Evolutionary conservation across 768 basidiomycete species (phyloP).

Genomic region (Boletus rufocinnamomeus): DNA sequence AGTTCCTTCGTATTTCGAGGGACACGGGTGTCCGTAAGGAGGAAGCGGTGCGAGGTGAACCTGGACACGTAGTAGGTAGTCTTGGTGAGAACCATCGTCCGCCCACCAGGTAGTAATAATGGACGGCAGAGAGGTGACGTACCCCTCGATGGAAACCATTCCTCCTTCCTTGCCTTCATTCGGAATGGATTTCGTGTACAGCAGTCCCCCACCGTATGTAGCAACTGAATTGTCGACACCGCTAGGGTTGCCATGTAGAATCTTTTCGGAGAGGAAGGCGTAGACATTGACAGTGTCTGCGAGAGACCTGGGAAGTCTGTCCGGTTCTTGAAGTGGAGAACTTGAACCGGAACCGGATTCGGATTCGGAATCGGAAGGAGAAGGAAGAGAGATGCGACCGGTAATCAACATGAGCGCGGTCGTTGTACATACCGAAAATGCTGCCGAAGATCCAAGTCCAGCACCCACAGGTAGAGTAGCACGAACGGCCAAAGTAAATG

Average conservation of each 20-base stretch:
- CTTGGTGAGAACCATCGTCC: slow-evolving; percentile 6
- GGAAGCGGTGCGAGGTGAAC: slow-evolving; percentile 87
- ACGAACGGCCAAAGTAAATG: slow-evolving; percentile 79
- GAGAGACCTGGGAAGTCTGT: slow-evolving; percentile 59
- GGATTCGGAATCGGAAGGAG: slow-evolving; percentile 28
- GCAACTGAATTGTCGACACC: slow-evolving; percentile 97
- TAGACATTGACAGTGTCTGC: slow-evolving; percentile 88
- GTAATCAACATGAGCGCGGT: slow-evolving; percentile 78
- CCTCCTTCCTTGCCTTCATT: slow-evolving; percentile 67
- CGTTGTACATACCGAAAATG: slow-evolving; percentile 87
- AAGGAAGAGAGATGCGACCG: slow-evolving; percentile 61
- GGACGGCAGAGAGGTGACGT: slow-evolving; percentile 31
- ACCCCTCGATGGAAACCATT: slow-evolving; percentile 88
- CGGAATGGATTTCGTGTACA: slow-evolving; percentile 73
- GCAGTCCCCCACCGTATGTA: slow-evolving; percentile 89
- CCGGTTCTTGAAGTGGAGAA: slow-evolving; percentile 40
- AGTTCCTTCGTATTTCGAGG: slow-evolving; percentile 93
- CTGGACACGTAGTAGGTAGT: slow-evolving; percentile 40
- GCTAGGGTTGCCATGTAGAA: slow-evolving; percentile 95
- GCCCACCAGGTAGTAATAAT: not conserved
- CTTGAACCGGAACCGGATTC: slow-evolving; percentile 10
- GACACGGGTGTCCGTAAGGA: slow-evolving; percentile 91
- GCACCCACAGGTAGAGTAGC: slow-evolving; percentile 92
- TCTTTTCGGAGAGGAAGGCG: slow-evolving; percentile 95
- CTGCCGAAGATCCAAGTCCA: slow-evolving; percentile 95